Conservation (phyloP, 495 filamentous ascomycete species). For the Astrothelium macrocarpum region DNA sequence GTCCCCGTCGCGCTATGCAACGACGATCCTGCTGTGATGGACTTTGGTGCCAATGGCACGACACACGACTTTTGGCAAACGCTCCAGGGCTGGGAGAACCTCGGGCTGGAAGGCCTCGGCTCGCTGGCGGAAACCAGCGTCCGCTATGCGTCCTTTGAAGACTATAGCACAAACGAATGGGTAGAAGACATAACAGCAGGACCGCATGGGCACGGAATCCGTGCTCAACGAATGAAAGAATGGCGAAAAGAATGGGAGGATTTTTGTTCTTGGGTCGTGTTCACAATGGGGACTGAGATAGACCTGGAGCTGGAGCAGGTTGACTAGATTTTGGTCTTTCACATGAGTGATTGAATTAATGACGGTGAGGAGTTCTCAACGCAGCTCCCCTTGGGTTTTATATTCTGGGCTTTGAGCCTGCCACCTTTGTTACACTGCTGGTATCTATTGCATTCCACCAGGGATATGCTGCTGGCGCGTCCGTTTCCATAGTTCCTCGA, state of each 20-base stretch:
- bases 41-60: slow-evolving; percentile 64
- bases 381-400: background rate
- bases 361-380: background rate
- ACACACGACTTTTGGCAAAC: slow-evolving; percentile 91
- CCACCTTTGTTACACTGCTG: slow-evolving; percentile 21
- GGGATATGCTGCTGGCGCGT: slow-evolving; percentile 37
- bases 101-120: slow-evolving; percentile 72
- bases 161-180: slow-evolving; percentile 61
- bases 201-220: slow-evolving; percentile 59
- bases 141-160: slow-evolving; percentile 79
- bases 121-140: slow-evolving; percentile 88
- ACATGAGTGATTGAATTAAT: background rate
- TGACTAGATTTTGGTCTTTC: background rate
- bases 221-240: slow-evolving; percentile 61
- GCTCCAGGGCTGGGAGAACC: slow-evolving; percentile 73
- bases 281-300: slow-evolving; percentile 61
- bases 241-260: slow-evolving; percentile 77
- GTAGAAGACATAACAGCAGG: slow-evolving; percentile 59
- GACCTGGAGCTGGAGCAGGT: slow-evolving; percentile 16
- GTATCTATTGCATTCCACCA: slow-evolving; percentile 38
- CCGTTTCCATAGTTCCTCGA: slow-evolving; percentile 39
- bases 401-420: slow-evolving; percentile 13
- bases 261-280: slow-evolving; percentile 85
- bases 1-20: slow-evolving; percentile 70
- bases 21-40: slow-evolving; percentile 75